These are phyloP conservation scores for Debaryomyces subglobosus DNA, from an alignment of 1,139 yeast genomes.

Conservation along the genomic window DNA sequence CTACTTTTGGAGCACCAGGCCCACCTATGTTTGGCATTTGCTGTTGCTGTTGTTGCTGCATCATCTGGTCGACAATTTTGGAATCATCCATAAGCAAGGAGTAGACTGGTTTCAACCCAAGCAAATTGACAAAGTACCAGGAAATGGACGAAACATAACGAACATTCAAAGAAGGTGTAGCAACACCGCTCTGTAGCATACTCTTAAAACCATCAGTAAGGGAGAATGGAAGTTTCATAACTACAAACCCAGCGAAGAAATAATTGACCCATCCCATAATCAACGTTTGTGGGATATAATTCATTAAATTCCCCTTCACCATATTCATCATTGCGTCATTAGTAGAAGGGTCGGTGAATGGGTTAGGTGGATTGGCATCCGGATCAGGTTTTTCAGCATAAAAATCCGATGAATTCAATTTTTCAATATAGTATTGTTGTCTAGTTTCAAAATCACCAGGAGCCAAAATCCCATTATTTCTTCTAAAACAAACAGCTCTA, in stretches of 20 bases:
- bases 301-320: conserved; percentile 81
- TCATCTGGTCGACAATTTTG: conserved; percentile 50
- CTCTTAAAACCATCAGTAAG: conserved; percentile 85
- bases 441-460: conserved; percentile 50
- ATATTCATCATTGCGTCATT: conserved; percentile 78
- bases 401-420: conserved; percentile 55
- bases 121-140: conserved; percentile 92
- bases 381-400: conserved; percentile 48
- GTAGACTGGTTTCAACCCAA: conserved; percentile 84
- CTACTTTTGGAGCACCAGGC: conserved; percentile 63
- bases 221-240: conserved; percentile 65
- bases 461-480: conserved; percentile 51
- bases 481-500: conserved; percentile 57
- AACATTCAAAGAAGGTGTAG: conserved; percentile 82
- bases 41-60: conserved; percentile 52
- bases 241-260: conserved; percentile 89
- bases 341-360: conserved; percentile 69
- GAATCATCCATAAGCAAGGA: conserved; percentile 66
- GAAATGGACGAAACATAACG: conserved; percentile 95
- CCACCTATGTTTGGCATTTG: conserved; percentile 45
- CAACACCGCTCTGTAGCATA: conserved; percentile 89
- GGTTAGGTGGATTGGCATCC: conserved; percentile 55
- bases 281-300: conserved; percentile 86
- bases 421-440: conserved; percentile 44
- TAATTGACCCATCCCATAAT: conserved; percentile 97